Evolutionary conservation across 2,329 filamentous ascomycete species (phyloP).

Genomic region (Pochonia chlamydosporia): DNA sequence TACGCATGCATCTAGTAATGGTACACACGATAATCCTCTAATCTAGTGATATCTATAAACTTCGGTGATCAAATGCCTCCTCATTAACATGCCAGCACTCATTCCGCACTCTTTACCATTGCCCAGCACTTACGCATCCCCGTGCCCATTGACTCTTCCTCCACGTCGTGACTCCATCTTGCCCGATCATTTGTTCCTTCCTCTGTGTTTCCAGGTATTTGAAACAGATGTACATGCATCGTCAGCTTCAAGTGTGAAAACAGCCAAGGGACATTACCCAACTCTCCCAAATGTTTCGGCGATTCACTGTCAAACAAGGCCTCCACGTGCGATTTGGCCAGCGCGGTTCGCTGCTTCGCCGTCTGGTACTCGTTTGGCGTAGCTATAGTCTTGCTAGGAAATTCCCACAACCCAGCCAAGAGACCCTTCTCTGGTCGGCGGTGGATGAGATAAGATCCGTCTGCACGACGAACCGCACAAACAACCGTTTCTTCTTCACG

Average conservation of each 20-base stretch:
- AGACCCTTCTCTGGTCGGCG: conserved; percentile 48
- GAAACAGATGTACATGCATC: conserved; percentile 52
- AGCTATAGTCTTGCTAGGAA: conserved; percentile 39
- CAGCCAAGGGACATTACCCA: conserved; percentile 51
- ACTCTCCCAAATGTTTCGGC: conserved; percentile 28
- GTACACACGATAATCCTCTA: no score
- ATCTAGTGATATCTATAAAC: no score
- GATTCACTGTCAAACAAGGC: conserved; percentile 15
- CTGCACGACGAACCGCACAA: conserved; percentile 40
- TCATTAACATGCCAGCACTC: conserved; percentile 31
- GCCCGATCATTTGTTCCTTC: conserved; percentile 10
- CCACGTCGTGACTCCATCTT: conserved; percentile 32
- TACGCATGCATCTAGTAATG: no score
- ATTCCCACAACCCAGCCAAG: conserved; percentile 50
- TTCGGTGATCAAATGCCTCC: neutral
- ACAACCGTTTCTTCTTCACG: conserved; percentile 48
- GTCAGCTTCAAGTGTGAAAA: conserved; percentile 52
- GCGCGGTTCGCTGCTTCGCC: conserved; percentile 25
- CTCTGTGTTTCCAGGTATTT: conserved; percentile 19
- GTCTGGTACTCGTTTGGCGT: conserved; percentile 11
- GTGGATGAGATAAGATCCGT: conserved; percentile 41
- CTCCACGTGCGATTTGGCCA: conserved; percentile 30
- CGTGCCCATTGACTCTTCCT: conserved; percentile 50
- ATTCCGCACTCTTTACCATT: conserved; percentile 35
- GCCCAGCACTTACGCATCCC: conserved; percentile 55